Conservation (phyloP, 1,139 yeast genomes). For the Blastobotrys arbuscula region DNA sequence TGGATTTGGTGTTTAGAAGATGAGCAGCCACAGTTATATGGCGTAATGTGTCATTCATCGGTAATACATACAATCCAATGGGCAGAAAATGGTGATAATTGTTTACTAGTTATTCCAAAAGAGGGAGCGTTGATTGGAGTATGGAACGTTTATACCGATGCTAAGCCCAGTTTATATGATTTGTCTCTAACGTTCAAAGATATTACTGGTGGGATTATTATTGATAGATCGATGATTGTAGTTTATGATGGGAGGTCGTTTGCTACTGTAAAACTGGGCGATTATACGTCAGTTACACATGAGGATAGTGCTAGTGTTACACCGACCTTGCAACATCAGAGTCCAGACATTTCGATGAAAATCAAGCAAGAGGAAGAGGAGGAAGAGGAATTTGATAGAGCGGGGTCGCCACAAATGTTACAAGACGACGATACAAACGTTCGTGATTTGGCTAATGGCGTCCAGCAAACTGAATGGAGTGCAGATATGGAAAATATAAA, state of each 20-base stretch:
- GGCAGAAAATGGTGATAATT: conserved; percentile 9
- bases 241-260: conserved; percentile 10
- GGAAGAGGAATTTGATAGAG: neutral
- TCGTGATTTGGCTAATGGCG: conserved; percentile 21
- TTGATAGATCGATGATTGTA: neutral
- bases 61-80: conserved; percentile 18
- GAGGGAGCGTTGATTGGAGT: conserved; percentile 18
- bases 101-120: conserved; percentile 17
- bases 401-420: conserved; percentile 17
- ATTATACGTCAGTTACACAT: neutral
- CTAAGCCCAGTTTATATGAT: conserved; percentile 14
- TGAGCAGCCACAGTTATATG: conserved; percentile 10
- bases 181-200: conserved; percentile 8
- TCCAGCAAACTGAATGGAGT: conserved; percentile 25
- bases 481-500: conserved; percentile 16
- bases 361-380: neutral
- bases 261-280: neutral
- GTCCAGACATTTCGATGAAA: neutral
- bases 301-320: no score
- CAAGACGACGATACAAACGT: conserved; percentile 25
- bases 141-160: conserved; percentile 14
- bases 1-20: conserved; percentile 23
- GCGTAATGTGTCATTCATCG: conserved; percentile 19
- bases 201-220: conserved; percentile 2
- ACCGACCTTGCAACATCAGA: no score